Base-by-base conservation (phyloP, 345 rosid species). In the Psidium friedrichsthalianum region DNA sequence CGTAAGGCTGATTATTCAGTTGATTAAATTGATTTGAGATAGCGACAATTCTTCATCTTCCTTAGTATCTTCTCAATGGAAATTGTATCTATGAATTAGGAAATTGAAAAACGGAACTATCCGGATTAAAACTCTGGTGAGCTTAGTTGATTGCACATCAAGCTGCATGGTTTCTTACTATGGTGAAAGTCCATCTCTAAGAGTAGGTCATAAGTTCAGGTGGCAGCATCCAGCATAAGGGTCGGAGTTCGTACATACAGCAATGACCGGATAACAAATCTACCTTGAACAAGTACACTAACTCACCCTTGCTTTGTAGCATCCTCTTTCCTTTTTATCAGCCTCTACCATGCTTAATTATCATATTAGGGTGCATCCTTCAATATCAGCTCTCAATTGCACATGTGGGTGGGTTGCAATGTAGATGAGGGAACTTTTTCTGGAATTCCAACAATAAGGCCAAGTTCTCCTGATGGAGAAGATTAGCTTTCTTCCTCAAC, bases 381-480 rank as follows among this genome's bases (percentile, higher is more conserved):
- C 56, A 24, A 82, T 82, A 11, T 29, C 58, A 36, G 42, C 61
- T 42, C 58, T 82, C 47, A 25, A 55, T 76, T 83, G 88, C 69
- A 85, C 24, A 11, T 8, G 83, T 57, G 83, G 78, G 84, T 82
- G 52, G 91, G 87, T 83, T 83, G 54, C 82, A 85, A 89, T 85
- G 88, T 84, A 86, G 86, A 56, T 85, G 86, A 47, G 90, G 89
- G 82, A 90, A 89, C 84, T 92, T 91, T 84, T 86, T 89, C 83
- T 88, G 94, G 64, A 91, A 54, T 87, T 94, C 90, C 44, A 90
- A 82, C 87, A 91, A 83, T 59, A 94, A 88, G 52, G 89, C 91
- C 80, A 91, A 56, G 87, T 93, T 94, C 90, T 93, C 96, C 87
- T 87, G 92, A 82, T 90, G 91, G 3, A 93, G 94, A 86, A 93